These are phyloP conservation scores for Lepraria neglecta DNA, from an alignment of 495 filamentous ascomycete species.

Conservation along the genomic window DNA sequence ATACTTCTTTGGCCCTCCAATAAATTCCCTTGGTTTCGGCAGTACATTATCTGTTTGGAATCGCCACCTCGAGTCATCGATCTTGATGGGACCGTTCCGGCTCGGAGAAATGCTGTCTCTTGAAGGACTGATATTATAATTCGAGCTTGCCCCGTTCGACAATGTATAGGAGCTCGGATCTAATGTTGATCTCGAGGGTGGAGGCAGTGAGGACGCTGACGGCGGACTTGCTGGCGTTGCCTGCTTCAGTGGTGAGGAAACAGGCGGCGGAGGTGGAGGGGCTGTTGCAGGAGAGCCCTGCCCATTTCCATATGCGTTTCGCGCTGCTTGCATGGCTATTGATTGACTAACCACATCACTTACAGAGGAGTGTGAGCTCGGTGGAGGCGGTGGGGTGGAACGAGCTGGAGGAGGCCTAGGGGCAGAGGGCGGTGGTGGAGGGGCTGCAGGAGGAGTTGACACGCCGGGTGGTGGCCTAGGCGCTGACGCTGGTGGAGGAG, in stretches of 20 bases:
- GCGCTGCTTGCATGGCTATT: slow-evolving; percentile 44
- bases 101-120: slow-evolving; percentile 25
- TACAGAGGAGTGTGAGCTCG: slow-evolving; percentile 19
- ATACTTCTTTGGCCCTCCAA: slow-evolving; percentile 66
- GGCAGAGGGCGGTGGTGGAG: slow-evolving; percentile 33
- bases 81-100: slow-evolving; percentile 45
- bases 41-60: slow-evolving; percentile 77
- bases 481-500: slow-evolving; percentile 43
- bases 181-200: slow-evolving; percentile 44
- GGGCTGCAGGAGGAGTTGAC: slow-evolving; percentile 37
- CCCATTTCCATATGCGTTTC: slow-evolving; percentile 41
- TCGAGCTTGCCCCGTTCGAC: slow-evolving; percentile 45
- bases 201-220: slow-evolving; percentile 40
- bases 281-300: slow-evolving; percentile 49
- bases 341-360: slow-evolving; percentile 34
- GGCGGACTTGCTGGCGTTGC: slow-evolving; percentile 48
- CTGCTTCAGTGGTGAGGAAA: slow-evolving; percentile 46
- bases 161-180: slow-evolving; percentile 76
- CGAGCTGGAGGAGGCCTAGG: slow-evolving; percentile 39
- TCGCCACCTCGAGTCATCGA: slow-evolving; percentile 80
- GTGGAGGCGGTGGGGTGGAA: slow-evolving; percentile 39
- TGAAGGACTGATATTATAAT: slow-evolving; percentile 17
- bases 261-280: slow-evolving; percentile 47
- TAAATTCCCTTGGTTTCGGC: slow-evolving; percentile 76
- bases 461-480: slow-evolving; percentile 39